Conservation (phyloP, 2,329 filamentous ascomycete genomes). For the Metarhizium humberi region DNA sequence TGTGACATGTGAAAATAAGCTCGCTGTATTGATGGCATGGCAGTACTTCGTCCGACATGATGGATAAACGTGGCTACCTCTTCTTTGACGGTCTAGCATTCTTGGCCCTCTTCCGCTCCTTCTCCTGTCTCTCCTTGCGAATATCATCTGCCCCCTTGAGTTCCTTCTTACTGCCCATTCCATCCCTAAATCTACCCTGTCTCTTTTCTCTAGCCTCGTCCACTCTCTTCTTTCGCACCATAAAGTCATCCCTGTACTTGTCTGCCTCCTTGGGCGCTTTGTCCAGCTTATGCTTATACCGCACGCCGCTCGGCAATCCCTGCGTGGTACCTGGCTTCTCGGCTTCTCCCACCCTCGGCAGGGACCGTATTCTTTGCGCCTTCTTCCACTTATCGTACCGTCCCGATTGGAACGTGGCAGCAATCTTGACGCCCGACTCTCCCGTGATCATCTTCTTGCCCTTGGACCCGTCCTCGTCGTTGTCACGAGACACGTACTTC, state of each 20-base stretch:
- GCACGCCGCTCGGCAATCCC: slow-evolving; percentile 24
- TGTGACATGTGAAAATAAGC: neutral
- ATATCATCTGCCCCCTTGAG: slow-evolving; percentile 78
- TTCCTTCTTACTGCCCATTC: slow-evolving; percentile 65
- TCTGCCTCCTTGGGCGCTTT: slow-evolving; percentile 89
- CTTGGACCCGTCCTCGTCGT: slow-evolving; percentile 88
- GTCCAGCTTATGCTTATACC: slow-evolving; percentile 80
- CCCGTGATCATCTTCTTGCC: slow-evolving; percentile 66
- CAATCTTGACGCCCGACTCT: slow-evolving; percentile 92
- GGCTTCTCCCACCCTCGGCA: slow-evolving; percentile 75
- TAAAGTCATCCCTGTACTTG: slow-evolving; percentile 83
- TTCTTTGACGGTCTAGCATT: slow-evolving; percentile 73
- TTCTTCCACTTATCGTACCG: slow-evolving; percentile 91
- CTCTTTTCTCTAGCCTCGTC: slow-evolving; percentile 80
- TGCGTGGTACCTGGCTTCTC: slow-evolving; percentile 41
- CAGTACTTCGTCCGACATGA: neutral
- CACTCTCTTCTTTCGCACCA: slow-evolving; percentile 82
- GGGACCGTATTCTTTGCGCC: slow-evolving; percentile 66
- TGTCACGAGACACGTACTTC: slow-evolving; percentile 85
- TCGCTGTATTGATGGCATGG: neutral
- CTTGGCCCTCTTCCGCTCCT: slow-evolving; percentile 74
- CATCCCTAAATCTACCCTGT: slow-evolving; percentile 63
- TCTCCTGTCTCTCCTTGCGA: slow-evolving; percentile 66
- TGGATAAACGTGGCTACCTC: slow-evolving; percentile 14
- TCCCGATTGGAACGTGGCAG: slow-evolving; percentile 84